Evolutionary conservation across 495 filamentous ascomycete genomes (phyloP).

Genomic region (Xylaria venustula): DNA sequence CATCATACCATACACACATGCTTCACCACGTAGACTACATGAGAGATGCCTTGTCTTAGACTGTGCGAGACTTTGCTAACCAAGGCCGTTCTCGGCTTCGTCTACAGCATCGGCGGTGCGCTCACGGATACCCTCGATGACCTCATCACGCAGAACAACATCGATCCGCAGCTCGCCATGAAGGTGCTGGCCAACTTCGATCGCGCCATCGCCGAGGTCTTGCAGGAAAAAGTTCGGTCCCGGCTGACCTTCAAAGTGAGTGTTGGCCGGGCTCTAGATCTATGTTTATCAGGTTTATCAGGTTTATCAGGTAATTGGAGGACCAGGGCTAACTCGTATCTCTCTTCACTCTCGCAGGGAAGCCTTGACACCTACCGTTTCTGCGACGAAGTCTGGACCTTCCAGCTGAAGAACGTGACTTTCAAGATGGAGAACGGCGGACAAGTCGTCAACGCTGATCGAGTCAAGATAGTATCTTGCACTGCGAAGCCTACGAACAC

Average conservation of each 20-base stretch:
- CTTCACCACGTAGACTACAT: not conserved
- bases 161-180: slow-evolving; percentile 98
- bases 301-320: not conserved
- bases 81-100: slow-evolving; percentile 13
- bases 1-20: slow-evolving; percentile 8
- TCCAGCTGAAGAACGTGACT: slow-evolving; percentile 95
- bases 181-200: slow-evolving; percentile 95
- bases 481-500: slow-evolving; percentile 76
- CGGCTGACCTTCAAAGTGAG: slow-evolving; percentile 93
- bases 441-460: slow-evolving; percentile 58
- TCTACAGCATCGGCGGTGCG: slow-evolving; percentile 76
- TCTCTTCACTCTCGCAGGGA: slow-evolving; percentile 55
- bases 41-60: not conserved
- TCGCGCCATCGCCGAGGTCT: slow-evolving; percentile 78
- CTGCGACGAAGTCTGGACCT: slow-evolving; percentile 99
- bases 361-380: slow-evolving; percentile 99
- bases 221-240: slow-evolving; percentile 87
- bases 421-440: slow-evolving; percentile 91
- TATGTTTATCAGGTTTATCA: not conserved
- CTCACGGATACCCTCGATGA: slow-evolving; percentile 97
- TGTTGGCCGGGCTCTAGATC: not conserved
- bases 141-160: slow-evolving; percentile 84
- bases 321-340: slow-evolving; percentile 2
- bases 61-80: slow-evolving; percentile 15
- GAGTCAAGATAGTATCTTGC: slow-evolving; percentile 97